Evolutionary conservation across 1,284 basidiomycete species (phyloP).

Genomic region (Tremellales sp.): DNA sequence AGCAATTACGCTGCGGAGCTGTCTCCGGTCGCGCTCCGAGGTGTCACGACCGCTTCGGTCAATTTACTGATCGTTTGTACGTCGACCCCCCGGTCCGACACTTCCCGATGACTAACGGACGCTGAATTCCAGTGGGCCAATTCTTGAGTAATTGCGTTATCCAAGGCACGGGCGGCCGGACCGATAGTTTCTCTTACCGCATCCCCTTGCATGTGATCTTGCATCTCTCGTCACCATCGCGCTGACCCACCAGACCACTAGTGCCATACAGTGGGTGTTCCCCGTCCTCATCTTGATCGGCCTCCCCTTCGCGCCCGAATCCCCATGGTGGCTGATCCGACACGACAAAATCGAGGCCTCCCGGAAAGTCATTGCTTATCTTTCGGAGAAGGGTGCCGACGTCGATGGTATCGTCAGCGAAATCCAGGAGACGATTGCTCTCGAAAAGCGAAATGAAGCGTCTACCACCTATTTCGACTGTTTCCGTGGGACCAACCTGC

Average conservation of each 20-base stretch:
- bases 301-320: slow-evolving; percentile 34
- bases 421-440: slow-evolving; percentile 31
- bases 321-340: slow-evolving; percentile 53
- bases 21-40: slow-evolving; percentile 16
- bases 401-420: too few species aligned
- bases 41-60: slow-evolving; percentile 16
- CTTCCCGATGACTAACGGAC: background rate
- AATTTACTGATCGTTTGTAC: slow-evolving; percentile 20
- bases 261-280: slow-evolving; percentile 44
- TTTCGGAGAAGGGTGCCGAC: slow-evolving; percentile 18
- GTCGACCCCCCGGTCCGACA: too few species aligned
- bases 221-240: too few species aligned
- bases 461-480: slow-evolving; percentile 43
- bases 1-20: slow-evolving; percentile 13
- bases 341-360: slow-evolving; percentile 50
- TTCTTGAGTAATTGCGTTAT: slow-evolving; percentile 15
- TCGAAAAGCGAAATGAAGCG: slow-evolving; percentile 31
- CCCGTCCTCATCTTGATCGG: slow-evolving; percentile 33
- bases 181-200: slow-evolving; percentile 32
- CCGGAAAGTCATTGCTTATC: slow-evolving; percentile 20
- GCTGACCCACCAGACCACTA: too few species aligned
- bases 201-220: slow-evolving; percentile 34
- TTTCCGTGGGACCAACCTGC: slow-evolving; percentile 48
- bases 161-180: slow-evolving; percentile 10
- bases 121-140: slow-evolving; percentile 12